Conservation (phyloP, 2,329 filamentous ascomycete genomes). For the Thielaviopsis cerberus region DNA sequence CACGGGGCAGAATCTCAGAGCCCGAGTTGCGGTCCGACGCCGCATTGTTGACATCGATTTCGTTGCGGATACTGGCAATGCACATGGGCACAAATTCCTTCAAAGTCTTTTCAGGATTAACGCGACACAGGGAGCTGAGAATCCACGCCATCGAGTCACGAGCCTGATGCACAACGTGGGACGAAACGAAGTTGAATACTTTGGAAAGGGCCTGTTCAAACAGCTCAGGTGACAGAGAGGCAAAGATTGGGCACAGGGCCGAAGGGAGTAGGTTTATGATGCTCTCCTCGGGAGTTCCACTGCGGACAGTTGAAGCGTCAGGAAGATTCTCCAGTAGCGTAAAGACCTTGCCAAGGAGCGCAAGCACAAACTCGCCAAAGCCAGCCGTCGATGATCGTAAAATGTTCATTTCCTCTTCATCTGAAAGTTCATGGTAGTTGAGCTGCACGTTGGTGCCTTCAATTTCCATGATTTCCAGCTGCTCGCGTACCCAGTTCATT, state of each 20-base stretch:
- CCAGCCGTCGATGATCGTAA: slow-evolving; percentile 85
- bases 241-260: slow-evolving; percentile 75
- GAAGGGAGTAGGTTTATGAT: slow-evolving; percentile 90
- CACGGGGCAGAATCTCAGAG: slow-evolving; percentile 78
- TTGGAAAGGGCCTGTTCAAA: slow-evolving; percentile 87
- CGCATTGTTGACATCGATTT: slow-evolving; percentile 92
- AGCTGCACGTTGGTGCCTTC: slow-evolving; percentile 73
- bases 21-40: slow-evolving; percentile 88
- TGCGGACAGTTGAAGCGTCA: slow-evolving; percentile 70
- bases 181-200: slow-evolving; percentile 74
- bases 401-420: slow-evolving; percentile 74
- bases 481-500: slow-evolving; percentile 80
- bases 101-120: slow-evolving; percentile 81
- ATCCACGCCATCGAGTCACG: slow-evolving; percentile 98
- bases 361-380: slow-evolving; percentile 79
- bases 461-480: slow-evolving; percentile 83
- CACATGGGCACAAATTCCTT: slow-evolving; percentile 82
- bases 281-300: slow-evolving; percentile 85
- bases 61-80: slow-evolving; percentile 77
- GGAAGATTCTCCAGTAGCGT: slow-evolving; percentile 88
- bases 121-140: slow-evolving; percentile 87
- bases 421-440: slow-evolving; percentile 68
- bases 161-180: slow-evolving; percentile 91
- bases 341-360: slow-evolving; percentile 84
- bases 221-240: slow-evolving; percentile 76